A percentile compares a stretch with the other conserved stretches of the same genome.
Conservation (phyloP, 2,329 filamentous ascomycete genomes). For the Macroventuria anomochaeta region DNA sequence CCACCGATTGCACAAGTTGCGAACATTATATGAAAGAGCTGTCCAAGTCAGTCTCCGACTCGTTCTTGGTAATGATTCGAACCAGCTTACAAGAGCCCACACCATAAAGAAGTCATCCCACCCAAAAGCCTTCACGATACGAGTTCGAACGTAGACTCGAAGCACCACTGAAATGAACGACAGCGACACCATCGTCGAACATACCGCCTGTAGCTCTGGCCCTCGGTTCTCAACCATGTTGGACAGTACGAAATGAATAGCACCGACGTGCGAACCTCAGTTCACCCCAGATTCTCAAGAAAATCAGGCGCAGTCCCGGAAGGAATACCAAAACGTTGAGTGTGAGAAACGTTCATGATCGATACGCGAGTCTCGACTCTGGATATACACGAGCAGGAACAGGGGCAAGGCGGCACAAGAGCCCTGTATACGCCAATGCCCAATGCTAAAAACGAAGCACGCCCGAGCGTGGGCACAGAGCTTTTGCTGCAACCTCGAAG, state of each 20-base stretch:
- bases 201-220: conserved; percentile 41
- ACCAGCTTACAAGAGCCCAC: conserved; percentile 31
- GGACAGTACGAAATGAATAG: conserved; percentile 5
- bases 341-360: not conserved
- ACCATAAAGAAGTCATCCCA: conserved; percentile 47
- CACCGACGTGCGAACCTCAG: conserved; percentile 18
- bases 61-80: not conserved
- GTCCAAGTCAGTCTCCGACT: conserved; percentile 4
- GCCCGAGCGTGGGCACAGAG: conserved; percentile 1
- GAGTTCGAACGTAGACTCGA: conserved; percentile 51
- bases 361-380: conserved; percentile 12
- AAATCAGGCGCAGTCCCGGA: conserved; percentile 19
- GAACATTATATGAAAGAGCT: conserved; percentile 40
- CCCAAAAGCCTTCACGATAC: conserved; percentile 49
- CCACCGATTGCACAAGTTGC: conserved; percentile 40
- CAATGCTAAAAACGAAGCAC: conserved; percentile 6
- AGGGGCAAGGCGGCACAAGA: conserved; percentile 13
- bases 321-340: conserved; percentile 26
- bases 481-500: not conserved
- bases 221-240: conserved; percentile 41
- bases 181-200: conserved; percentile 50
- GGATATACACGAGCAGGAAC: conserved; percentile 6
- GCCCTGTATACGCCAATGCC: conserved; percentile 10
- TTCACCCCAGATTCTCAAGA: conserved; percentile 22
- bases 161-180: conserved; percentile 49